Conservation (phyloP, 176 grass and related monocot genomes). For the Avena sativa region DNA sequence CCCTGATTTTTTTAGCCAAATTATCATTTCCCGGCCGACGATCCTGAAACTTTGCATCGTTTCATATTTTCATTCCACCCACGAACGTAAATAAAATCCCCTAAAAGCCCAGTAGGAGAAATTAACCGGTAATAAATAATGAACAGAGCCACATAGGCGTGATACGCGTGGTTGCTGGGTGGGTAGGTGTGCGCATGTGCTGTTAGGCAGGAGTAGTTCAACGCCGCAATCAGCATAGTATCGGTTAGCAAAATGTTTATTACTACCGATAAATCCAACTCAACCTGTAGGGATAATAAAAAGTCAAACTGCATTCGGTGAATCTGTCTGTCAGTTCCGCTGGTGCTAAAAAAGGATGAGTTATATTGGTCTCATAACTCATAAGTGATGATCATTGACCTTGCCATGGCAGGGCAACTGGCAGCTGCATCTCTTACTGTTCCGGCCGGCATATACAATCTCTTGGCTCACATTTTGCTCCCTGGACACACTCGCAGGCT, state of each 20-base stretch:
- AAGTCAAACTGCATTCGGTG: not conserved
- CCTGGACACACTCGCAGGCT: constrained; percentile 42
- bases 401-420: not conserved
- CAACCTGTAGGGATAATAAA: not conserved
- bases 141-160: not conserved
- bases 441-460: not conserved
- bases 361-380: not conserved
- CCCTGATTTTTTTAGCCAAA: too few relatives aligned
- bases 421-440: not conserved
- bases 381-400: not conserved
- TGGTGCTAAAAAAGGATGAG: not conserved
- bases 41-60: not conserved
- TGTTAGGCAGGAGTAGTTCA: not conserved
- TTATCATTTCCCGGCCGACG: too few relatives aligned
- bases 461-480: constrained; percentile 27
- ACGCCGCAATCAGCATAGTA: not conserved
- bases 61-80: not conserved
- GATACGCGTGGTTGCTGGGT: constrained; percentile 3
- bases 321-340: not conserved
- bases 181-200: not conserved
- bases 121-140: not conserved
- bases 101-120: not conserved
- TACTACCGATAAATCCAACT: not conserved
- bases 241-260: not conserved
- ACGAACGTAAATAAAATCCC: not conserved